Percentiles rank a stretch among this genome's conserved stretches.
These are phyloP conservation scores for Aechmea fasciata DNA, from an alignment of 176 grass and related monocot species.

Conservation along the genomic window DNA sequence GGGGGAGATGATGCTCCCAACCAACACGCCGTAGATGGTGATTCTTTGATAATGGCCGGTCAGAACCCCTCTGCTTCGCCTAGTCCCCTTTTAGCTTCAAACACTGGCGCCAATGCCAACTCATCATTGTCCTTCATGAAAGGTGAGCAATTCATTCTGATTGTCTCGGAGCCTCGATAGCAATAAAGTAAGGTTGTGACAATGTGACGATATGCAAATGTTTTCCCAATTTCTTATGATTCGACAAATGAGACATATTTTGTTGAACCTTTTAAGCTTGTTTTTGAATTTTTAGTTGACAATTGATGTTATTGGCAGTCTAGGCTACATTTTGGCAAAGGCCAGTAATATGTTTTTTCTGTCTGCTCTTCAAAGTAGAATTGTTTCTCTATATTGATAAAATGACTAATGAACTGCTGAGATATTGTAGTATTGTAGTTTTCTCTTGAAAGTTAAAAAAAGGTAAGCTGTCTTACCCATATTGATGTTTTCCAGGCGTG, in stretches of 20 bases:
- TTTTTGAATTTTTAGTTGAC: too few species aligned
- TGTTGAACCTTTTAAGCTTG: too few species aligned
- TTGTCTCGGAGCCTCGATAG: neutral
- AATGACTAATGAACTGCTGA: too few species aligned
- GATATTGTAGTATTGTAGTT: too few species aligned
- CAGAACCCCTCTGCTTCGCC: slow-evolving; percentile 31
- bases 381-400: too few species aligned
- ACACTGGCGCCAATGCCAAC: slow-evolving; percentile 32
- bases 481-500: slow-evolving; percentile 29
- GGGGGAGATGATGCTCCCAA: slow-evolving; percentile 22
- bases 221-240: too few species aligned
- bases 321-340: too few species aligned
- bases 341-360: too few species aligned
- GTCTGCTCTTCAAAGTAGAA: too few species aligned
- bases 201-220: neutral
- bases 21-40: slow-evolving; percentile 16
- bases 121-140: slow-evolving; percentile 69
- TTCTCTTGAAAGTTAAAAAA: neutral
- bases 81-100: slow-evolving; percentile 20
- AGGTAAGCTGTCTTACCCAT: neutral
- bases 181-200: too few species aligned
- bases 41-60: slow-evolving; percentile 8
- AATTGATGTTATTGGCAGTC: too few species aligned
- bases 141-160: slow-evolving; percentile 29
- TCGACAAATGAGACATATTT: too few species aligned